phyloP scores from a whole-genome alignment of 139 green algal genomes.

The Volvox africanus region DNA sequence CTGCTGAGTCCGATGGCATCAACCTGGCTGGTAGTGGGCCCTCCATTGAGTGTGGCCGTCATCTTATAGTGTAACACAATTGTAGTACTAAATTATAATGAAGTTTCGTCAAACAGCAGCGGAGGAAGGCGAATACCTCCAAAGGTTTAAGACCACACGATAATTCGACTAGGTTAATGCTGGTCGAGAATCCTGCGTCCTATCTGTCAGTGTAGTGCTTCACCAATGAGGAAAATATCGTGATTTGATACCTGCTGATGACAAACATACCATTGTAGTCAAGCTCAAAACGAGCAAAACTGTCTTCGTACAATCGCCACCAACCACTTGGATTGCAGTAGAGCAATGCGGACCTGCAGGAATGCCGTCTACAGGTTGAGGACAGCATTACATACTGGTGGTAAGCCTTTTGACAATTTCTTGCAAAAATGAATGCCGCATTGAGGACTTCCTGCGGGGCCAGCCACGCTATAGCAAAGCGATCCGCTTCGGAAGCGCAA shows the following conservation, averaged over 20 bases:
- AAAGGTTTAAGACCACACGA: neutral
- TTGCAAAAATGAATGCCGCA: neutral
- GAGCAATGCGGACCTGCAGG: too few species aligned
- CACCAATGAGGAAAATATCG: neutral
- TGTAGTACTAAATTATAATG: neutral
- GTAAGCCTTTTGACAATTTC: too few species aligned
- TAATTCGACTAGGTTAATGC: neutral
- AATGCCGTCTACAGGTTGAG: too few species aligned
- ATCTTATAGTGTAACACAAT: neutral
- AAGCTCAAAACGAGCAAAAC: too few species aligned
- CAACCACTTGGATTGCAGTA: too few species aligned
- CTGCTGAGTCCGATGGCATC: neutral
- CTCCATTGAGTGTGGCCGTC: neutral
- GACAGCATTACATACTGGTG: too few species aligned
- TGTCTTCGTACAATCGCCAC: too few species aligned
- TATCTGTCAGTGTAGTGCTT: too few species aligned
- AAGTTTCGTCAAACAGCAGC: too few species aligned
- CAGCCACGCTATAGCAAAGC: neutral
- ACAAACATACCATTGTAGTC: too few species aligned
- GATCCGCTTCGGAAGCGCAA: neutral
- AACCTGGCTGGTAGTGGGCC: slow-evolving; percentile 19
- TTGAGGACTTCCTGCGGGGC: neutral
- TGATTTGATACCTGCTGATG: too few species aligned
- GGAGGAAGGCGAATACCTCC: neutral
- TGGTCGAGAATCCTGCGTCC: too few species aligned